phyloP scores from a whole-genome alignment of 257 asterid species.

The Henckelia pumila region DNA sequence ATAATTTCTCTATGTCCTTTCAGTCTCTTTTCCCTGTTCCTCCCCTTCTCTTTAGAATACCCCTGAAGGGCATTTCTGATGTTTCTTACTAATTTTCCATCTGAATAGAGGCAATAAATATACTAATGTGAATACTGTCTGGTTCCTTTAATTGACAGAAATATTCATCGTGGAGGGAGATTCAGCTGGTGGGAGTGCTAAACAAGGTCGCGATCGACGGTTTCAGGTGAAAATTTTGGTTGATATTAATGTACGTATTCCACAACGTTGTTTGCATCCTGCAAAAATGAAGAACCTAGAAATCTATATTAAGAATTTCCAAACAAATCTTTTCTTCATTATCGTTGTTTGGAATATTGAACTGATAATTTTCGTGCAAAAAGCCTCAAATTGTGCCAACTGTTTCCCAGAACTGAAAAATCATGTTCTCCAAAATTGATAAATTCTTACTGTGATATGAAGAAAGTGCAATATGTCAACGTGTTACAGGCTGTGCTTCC shows the following conservation, averaged over 20 bases:
- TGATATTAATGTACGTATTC: neutral
- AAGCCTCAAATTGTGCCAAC: slow-evolving; percentile 3
- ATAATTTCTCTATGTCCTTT: neutral
- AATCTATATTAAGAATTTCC: neutral
- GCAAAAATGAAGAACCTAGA: neutral
- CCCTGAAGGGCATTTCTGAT: neutral
- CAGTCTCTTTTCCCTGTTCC: neutral
- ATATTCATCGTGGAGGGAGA: slow-evolving; percentile 99
- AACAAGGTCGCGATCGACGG: slow-evolving; percentile 98
- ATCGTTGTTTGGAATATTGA: too few species aligned
- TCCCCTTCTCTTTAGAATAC: neutral
- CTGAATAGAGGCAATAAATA: neutral
- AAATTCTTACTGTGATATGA: neutral
- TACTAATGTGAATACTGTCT: slow-evolving; percentile 5
- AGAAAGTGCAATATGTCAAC: slow-evolving; percentile 26
- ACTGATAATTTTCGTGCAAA: slow-evolving; percentile 5
- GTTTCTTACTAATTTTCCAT: neutral
- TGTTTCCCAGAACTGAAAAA: neutral
- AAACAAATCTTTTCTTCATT: neutral
- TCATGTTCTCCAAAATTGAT: too few species aligned
- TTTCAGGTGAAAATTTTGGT: slow-evolving; percentile 69
- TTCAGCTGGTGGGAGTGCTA: slow-evolving; percentile 99
- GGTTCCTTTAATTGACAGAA: slow-evolving; percentile 45
- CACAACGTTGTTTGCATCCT: slow-evolving; percentile 2
- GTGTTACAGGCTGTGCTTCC: slow-evolving; percentile 90